Evolutionary conservation across 164 flowering plant species (phyloP), one percentile per base, ranked within the genome.

Genomic region (Cinnamomum chago): DNA sequence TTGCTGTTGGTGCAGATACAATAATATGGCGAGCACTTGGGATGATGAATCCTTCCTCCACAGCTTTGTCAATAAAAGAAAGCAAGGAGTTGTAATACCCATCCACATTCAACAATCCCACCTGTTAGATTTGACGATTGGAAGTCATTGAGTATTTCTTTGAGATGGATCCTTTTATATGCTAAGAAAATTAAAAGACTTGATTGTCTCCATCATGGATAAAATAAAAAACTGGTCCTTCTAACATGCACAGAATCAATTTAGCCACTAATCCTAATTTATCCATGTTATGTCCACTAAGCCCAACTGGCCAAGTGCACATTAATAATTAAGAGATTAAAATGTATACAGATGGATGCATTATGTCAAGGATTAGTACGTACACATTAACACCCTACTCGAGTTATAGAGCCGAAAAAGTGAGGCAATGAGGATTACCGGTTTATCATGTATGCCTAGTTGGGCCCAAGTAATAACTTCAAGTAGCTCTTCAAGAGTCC

Each of bases 401-500:
- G 47, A 40, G 10, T 40, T 40, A 7, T 40, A 40, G 9, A 40
- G 47, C 10, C 9, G 47, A 40, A 33, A 40, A 50, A 62, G 64
- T 20, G 60, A 3, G 72, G 17, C 47, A 65, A 58, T 3, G 72
- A 47, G 50, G 58, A 9, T 80, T 88, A 89, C 93, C 74, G 93
- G 93, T 65, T 89, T 89, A 60, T 88, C 87, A 62, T 89, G 93
- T 72, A 89, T 89, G 71, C 93, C 93, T 20, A 89, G 86, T 74
- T 89, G 93, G 23, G 93, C 90, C 92, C 92, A 89, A 11, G 92
- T 86, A 65, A 89, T 89, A 47, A 84, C 92, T 84, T 89, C 92
- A 66, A 89, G 86, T 30, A 89, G 84, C 76, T 89, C 93, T 69
- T 89, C 93, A 30, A 89, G 88, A 65, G 93, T 89, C 70, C 93